These are phyloP conservation scores for Linanthus parryae DNA, from an alignment of 148 eudicot species.

Conservation along the genomic window DNA sequence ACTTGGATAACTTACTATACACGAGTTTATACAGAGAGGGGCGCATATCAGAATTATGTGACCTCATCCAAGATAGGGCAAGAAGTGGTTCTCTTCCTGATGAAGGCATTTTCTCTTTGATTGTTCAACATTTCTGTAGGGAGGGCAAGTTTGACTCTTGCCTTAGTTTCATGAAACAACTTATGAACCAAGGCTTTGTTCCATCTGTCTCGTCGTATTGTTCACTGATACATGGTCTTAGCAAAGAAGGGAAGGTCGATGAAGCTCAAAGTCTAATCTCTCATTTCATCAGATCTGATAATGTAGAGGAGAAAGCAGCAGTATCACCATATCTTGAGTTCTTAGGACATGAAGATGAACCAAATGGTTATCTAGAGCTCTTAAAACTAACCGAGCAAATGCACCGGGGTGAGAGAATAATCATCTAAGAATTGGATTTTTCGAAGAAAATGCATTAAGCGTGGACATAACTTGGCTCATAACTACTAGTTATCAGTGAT, in stretches of 20 bases:
- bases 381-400: slow-evolving; percentile 17
- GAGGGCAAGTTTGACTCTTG: slow-evolving; percentile 9
- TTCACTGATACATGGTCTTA: slow-evolving; percentile 15
- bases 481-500: no score
- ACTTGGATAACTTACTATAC: slow-evolving; percentile 8
- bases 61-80: slow-evolving; percentile 17
- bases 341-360: slow-evolving; percentile 19
- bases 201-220: slow-evolving; percentile 8
- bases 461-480: no score
- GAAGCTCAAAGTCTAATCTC: slow-evolving; percentile 16
- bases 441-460: no score
- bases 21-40: slow-evolving; percentile 21
- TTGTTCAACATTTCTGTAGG: slow-evolving; percentile 13
- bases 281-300: slow-evolving; percentile 14
- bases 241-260: slow-evolving; percentile 16
- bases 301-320: slow-evolving; percentile 20
- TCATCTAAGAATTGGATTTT: slow-evolving; percentile 5
- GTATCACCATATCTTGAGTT: slow-evolving; percentile 16
- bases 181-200: slow-evolving; percentile 10
- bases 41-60: slow-evolving; percentile 16
- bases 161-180: slow-evolving; percentile 9
- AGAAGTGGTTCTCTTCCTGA: slow-evolving; percentile 13
- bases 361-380: slow-evolving; percentile 9
- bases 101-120: slow-evolving; percentile 10
- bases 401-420: slow-evolving; percentile 15